phyloP scores from a whole-genome alignment of 2,329 filamentous ascomycete species.

The Penicillium janthinellum region DNA sequence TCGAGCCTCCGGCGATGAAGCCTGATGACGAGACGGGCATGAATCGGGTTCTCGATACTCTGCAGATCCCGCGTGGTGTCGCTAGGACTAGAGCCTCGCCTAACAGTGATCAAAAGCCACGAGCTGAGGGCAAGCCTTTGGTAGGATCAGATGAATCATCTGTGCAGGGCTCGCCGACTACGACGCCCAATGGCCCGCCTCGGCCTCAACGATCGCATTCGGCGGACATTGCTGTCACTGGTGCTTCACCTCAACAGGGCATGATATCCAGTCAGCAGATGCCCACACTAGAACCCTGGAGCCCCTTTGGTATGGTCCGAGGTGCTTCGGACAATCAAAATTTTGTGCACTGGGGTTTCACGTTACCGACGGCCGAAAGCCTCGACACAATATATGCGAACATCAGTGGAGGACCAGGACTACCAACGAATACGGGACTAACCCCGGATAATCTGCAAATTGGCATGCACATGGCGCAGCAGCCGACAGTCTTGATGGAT shows the following conservation, averaged over 20 bases:
- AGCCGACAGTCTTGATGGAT: constrained; percentile 25
- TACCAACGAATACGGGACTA: constrained; percentile 25
- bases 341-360: constrained; percentile 36
- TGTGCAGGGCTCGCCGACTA: constrained; percentile 14
- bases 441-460: constrained; percentile 32
- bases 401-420: constrained; percentile 25
- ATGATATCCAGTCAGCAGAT: constrained; percentile 14
- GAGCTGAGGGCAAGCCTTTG: neutral
- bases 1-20: constrained; percentile 44
- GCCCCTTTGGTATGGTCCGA: constrained; percentile 26
- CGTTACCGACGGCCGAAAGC: constrained; percentile 41
- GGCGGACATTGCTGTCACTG: constrained; percentile 8
- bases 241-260: constrained; percentile 18
- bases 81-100: constrained; percentile 14
- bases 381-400: constrained; percentile 39
- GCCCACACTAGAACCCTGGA: constrained; percentile 21
- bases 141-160: constrained; percentile 12
- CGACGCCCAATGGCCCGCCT: constrained; percentile 16
- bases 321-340: constrained; percentile 26
- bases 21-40: constrained; percentile 41
- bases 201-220: neutral
- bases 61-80: constrained; percentile 35
- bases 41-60: constrained; percentile 42
- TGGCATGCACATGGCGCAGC: constrained; percentile 32
- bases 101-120: neutral